These are phyloP conservation scores for Brettanomyces naardenensis DNA, from an alignment of 805 yeast genomes.

Conservation along the genomic window DNA sequence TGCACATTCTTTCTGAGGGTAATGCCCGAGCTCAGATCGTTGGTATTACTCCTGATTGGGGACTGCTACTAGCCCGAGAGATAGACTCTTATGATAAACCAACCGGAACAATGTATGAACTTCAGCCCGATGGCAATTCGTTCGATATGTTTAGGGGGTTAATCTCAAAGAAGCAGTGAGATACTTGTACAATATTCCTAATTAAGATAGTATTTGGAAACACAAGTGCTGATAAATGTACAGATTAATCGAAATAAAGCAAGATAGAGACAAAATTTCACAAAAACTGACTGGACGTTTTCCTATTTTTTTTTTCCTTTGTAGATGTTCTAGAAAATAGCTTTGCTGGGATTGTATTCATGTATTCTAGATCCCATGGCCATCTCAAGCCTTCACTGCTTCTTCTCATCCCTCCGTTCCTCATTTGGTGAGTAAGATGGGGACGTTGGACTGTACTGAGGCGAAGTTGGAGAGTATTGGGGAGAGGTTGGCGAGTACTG, in stretches of 20 bases:
- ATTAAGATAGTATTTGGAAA: too few relatives aligned
- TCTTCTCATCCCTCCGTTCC: conserved; percentile 30
- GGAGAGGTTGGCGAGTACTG: conserved; percentile 72
- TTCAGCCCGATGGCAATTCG: conserved; percentile 97
- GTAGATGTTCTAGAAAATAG: background rate
- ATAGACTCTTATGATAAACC: conserved; percentile 34
- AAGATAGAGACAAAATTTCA: background rate
- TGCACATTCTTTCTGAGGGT: conserved; percentile 43
- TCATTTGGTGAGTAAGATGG: conserved; percentile 77
- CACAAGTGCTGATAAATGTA: background rate
- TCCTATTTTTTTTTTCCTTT: background rate
- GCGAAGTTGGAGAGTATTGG: conserved; percentile 61
- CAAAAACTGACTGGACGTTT: background rate
- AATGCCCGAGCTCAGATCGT: conserved; percentile 50
- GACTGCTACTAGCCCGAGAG: conserved; percentile 73
- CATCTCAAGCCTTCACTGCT: conserved; percentile 12
- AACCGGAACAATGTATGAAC: conserved; percentile 51
- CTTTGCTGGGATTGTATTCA: background rate
- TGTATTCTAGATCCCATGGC: background rate
- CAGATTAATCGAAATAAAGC: conserved; percentile 1
- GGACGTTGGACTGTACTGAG: conserved; percentile 62
- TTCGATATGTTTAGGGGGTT: conserved; percentile 92
- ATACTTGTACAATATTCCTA: background rate
- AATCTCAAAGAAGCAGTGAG: conserved; percentile 51
- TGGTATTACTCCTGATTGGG: conserved; percentile 83